These are phyloP conservation scores for Immersiella caudata DNA, from an alignment of 495 filamentous ascomycete genomes.

Conservation along the genomic window DNA sequence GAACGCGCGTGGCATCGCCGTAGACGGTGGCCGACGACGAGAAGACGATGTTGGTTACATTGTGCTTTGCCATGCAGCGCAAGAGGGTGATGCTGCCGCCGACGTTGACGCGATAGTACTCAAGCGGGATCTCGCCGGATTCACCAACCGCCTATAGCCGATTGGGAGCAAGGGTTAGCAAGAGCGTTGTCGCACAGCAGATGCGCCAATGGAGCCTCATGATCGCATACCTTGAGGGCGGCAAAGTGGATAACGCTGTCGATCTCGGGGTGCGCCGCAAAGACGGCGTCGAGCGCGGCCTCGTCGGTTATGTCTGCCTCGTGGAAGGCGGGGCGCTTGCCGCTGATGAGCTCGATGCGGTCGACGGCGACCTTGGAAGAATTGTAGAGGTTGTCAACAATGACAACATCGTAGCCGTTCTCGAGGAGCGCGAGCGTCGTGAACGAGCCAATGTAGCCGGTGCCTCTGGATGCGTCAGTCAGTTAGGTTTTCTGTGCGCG, in stretches of 20 bases:
- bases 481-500: conserved; percentile 8
- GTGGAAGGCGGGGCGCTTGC: conserved; percentile 85
- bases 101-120: conserved; percentile 98
- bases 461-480: conserved; percentile 64
- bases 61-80: conserved; percentile 80
- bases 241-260: conserved; percentile 99
- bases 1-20: conserved; percentile 93
- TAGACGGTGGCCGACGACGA: conserved; percentile 96
- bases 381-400: conserved; percentile 95
- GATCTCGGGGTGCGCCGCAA: conserved; percentile 86
- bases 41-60: conserved; percentile 97
- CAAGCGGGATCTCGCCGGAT: conserved; percentile 90
- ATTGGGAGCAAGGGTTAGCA: conserved; percentile 6
- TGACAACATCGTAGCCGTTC: conserved; percentile 93
- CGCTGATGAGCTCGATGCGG: conserved; percentile 90
- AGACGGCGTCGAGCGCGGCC: conserved; percentile 80
- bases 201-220: conserved; percentile 1
- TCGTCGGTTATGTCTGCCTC: conserved; percentile 87
- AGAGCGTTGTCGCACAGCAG: conserved; percentile 12
- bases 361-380: conserved; percentile 85
- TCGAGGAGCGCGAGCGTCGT: conserved; percentile 88
- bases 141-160: conserved; percentile 83
- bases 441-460: conserved; percentile 99
- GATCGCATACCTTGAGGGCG: conserved; percentile 78
- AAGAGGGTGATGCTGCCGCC: conserved; percentile 89